Percentiles rank a stretch among this genome's conserved stretches.
phyloP scores from a whole-genome alignment of 116 monocot genomes.

The Cymodocea nodosa region DNA sequence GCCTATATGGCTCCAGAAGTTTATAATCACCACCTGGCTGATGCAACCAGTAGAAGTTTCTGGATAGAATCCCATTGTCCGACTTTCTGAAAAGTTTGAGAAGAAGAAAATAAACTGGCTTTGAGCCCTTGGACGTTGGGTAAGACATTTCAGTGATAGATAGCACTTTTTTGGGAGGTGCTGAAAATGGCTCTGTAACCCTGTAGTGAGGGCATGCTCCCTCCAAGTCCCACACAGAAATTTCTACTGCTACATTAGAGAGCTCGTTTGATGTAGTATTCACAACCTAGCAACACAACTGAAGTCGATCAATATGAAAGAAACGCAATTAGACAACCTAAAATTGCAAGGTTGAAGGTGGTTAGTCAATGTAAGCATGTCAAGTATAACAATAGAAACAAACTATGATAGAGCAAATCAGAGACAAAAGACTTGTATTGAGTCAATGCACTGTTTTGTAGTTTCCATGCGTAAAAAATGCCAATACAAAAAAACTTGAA shows the following conservation, averaged over 20 bases:
- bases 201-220: conserved; percentile 68
- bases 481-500: neutral
- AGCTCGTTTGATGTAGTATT: conserved; percentile 72
- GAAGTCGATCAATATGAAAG: neutral
- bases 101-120: conserved; percentile 85
- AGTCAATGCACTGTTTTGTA: too few species aligned
- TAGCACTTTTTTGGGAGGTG: conserved; percentile 56
- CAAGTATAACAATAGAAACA: too few species aligned
- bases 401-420: too few species aligned
- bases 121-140: conserved; percentile 51
- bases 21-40: conserved; percentile 62
- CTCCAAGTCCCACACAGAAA: conserved; percentile 84
- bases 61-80: conserved; percentile 44
- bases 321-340: too few species aligned
- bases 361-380: too few species aligned
- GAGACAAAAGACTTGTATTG: too few species aligned
- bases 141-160: conserved; percentile 57
- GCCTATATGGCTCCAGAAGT: conserved; percentile 47
- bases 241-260: conserved; percentile 51
- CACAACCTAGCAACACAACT: conserved; percentile 35
- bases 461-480: too few species aligned
- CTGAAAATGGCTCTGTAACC: conserved; percentile 45
- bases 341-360: too few species aligned
- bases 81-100: conserved; percentile 73
- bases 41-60: conserved; percentile 97